Evolutionary conservation across 305 asterid species (phyloP), one percentile per base, ranked within the genome.

Genomic region (Fraxinus nigra): DNA sequence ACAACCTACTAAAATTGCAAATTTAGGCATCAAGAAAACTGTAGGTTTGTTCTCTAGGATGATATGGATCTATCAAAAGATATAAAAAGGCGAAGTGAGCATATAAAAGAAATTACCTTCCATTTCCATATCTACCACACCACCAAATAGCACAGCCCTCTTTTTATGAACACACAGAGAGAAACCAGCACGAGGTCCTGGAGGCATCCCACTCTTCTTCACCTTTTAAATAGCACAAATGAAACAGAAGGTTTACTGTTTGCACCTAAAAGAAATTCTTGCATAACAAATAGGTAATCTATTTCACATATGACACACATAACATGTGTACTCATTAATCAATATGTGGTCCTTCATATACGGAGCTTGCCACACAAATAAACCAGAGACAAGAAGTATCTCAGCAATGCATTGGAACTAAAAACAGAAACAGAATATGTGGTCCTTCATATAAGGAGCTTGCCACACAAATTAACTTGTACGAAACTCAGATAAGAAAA

Each of bases 181-280:
- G 93, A 95, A 95, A 76, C 98, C 97, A 84, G 99, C 98, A 87
- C 98, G 98, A 82, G 97, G 93, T 56, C 98, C 99, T 72, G 99
- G 98, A 63, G 97, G 98, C 97, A 95, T 93, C 86, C 99, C 99
- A 79, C 92, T 89, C 88, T 90, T 95, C 89, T 95, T 95, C 76
- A 93, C 98, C 98, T 95, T 84, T 84, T 73, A 83, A 73, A 82
- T 35, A 77, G 61, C 35, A 67, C 48, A 80, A n/a, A 78, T 2
- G 51, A 70, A 82, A 77, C 10, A 75, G 76, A 78, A 38, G 65
- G 61, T 72, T 75, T 72, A 78, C 13, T 72, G 18, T 30, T 22
- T 78, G 43, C 51, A 24, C 7, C 73, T 3, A 65, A 26, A 61
- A 80, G 63, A 30, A 54, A 5, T 72, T 2, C 20, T 51, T n/a